phyloP scores from a whole-genome alignment of 208 protist genomes.

The Trichomonas vaginalis region DNA sequence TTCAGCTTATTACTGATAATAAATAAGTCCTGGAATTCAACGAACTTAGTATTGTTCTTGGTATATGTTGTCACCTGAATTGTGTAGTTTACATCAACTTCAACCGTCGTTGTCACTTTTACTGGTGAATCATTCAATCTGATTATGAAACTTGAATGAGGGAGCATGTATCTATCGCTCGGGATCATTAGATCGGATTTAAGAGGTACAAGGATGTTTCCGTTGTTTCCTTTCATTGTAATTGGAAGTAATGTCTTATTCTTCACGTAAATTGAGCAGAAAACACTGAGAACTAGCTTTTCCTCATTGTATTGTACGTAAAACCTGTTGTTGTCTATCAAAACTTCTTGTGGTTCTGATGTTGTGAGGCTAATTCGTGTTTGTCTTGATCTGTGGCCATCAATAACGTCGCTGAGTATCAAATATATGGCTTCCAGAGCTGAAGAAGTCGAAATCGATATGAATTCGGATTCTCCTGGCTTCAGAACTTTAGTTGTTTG shows the following conservation, averaged over 20 bases:
- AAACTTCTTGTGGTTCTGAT: not conserved
- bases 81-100: not conserved
- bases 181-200: not conserved
- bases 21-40: not conserved
- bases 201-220: not conserved
- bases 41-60: not conserved
- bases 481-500: not conserved
- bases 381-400: not conserved
- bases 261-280: not conserved
- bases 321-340: not conserved
- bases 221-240: not conserved
- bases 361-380: not conserved
- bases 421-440: not conserved
- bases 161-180: not conserved
- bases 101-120: not conserved
- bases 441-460: not conserved
- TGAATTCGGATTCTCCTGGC: not conserved
- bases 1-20: not conserved
- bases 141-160: not conserved
- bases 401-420: not conserved
- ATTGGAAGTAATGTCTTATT: not conserved
- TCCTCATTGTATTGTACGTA: not conserved
- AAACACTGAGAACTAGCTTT: not conserved
- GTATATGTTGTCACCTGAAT: not conserved
- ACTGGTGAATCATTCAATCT: not conserved